Percentiles rank a stretch among this genome's conserved stretches.
Evolutionary conservation across 2,329 filamentous ascomycete species (phyloP).

Genomic region (Bipolaris victoriae): DNA sequence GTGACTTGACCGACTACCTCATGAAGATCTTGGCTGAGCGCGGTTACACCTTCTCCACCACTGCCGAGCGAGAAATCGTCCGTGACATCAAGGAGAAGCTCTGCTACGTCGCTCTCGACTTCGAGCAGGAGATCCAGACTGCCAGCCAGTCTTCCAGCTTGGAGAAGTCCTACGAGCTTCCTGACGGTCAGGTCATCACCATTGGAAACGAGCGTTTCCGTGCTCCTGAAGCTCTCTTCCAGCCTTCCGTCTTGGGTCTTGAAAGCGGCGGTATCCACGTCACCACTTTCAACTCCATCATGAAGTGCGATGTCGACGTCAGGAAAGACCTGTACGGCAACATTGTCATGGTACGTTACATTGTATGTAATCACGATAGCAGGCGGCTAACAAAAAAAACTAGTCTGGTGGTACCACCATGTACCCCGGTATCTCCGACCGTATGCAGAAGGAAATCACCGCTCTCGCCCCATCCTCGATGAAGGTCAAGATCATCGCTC

Average conservation of each 20-base stretch:
- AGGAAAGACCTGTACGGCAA: constrained; percentile 99
- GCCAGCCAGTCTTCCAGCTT: constrained; percentile 97
- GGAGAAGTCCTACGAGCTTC: constrained; percentile 99
- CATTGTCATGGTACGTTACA: constrained; percentile 93
- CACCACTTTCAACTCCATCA: constrained; percentile 99
- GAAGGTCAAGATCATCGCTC: constrained; percentile 99
- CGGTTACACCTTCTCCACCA: constrained; percentile 99
- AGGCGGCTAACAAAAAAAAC: constrained; percentile 43
- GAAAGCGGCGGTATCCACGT: constrained; percentile 99
- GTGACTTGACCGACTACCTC: constrained; percentile 99
- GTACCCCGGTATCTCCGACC: constrained; percentile 99
- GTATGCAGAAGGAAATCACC: constrained; percentile 99
- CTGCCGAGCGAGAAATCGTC: constrained; percentile 99
- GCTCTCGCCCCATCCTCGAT: constrained; percentile 98
- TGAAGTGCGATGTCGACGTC: constrained; percentile 99
- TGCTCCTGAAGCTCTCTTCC: constrained; percentile 99
- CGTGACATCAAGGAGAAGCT: constrained; percentile 99
- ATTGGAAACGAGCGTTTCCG: constrained; percentile 99
- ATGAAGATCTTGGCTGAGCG: constrained; percentile 99
- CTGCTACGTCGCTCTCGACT: constrained; percentile 99
- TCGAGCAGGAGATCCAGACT: constrained; percentile 99
- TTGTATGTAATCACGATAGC: constrained; percentile 1
- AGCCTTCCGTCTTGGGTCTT: constrained; percentile 96
- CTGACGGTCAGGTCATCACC: constrained; percentile 99
- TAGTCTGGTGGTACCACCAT: constrained; percentile 99